Conservation (phyloP, 2,329 filamentous ascomycete genomes). For the Xylariaceae sp. region DNA sequence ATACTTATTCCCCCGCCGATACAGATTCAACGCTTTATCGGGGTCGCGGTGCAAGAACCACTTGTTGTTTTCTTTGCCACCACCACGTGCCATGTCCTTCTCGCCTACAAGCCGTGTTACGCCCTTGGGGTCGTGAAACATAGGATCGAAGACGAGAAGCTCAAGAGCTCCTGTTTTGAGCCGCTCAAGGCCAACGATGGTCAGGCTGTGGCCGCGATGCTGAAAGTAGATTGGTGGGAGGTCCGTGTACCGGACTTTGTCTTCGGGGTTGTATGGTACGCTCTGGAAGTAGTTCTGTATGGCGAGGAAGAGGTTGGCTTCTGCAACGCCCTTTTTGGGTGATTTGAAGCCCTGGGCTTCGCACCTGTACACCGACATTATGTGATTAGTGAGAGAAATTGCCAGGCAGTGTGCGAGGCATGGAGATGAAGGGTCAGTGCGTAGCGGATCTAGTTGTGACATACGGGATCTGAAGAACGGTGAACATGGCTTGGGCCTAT, state of each 20-base stretch:
- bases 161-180: conserved; percentile 61
- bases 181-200: conserved; percentile 80
- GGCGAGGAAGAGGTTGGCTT: conserved; percentile 59
- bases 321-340: conserved; percentile 44
- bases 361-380: conserved; percentile 43
- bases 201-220: conserved; percentile 84
- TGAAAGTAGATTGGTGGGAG: conserved; percentile 89
- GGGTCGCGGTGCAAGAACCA: conserved; percentile 46
- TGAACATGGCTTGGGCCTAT: conserved; percentile 76
- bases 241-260: conserved; percentile 67
- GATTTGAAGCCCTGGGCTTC: conserved; percentile 60
- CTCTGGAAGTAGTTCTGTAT: conserved; percentile 73
- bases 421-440: background rate
- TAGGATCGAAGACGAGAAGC: conserved; percentile 85
- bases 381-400: background rate
- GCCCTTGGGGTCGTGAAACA: conserved; percentile 66
- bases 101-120: conserved; percentile 57
- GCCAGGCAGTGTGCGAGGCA: background rate
- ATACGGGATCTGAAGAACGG: conserved; percentile 64
- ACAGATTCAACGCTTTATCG: conserved; percentile 62
- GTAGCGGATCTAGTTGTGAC: conserved; percentile 24
- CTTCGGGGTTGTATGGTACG: conserved; percentile 46
- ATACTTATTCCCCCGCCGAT: conserved; percentile 68
- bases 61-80: conserved; percentile 8
- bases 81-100: background rate